A percentile compares a stretch with the other conserved stretches of the same genome.
phyloP scores from a whole-genome alignment of 2,329 filamentous ascomycete species.

The Xylaria sp. region DNA sequence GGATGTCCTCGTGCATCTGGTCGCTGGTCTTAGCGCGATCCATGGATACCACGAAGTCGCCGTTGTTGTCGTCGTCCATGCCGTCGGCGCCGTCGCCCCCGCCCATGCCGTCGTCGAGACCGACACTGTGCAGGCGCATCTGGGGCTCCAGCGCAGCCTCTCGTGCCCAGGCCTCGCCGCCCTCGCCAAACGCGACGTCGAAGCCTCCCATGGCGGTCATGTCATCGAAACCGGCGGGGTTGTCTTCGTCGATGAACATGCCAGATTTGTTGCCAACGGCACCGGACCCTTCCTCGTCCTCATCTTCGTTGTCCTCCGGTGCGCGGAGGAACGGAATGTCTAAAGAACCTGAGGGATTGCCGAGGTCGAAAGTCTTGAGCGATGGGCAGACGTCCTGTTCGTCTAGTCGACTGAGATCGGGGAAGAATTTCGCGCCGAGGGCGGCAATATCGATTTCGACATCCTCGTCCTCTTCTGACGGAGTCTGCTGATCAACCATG shows the following conservation, averaged over 20 bases:
- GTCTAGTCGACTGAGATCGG: constrained; percentile 75
- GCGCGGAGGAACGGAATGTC: constrained; percentile 93
- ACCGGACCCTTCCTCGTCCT: constrained; percentile 55
- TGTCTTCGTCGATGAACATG: constrained; percentile 85
- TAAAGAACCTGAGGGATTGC: constrained; percentile 79
- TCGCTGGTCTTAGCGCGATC: constrained; percentile 68
- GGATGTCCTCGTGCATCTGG: constrained; percentile 83
- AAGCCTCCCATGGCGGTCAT: constrained; percentile 74
- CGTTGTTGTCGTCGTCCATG: constrained; percentile 65
- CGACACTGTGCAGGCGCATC: constrained; percentile 74
- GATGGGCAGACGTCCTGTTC: constrained; percentile 93
- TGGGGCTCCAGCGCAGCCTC: constrained; percentile 87
- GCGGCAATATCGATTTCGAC: constrained; percentile 78
- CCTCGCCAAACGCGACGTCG: constrained; percentile 87
- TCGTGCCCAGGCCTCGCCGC: constrained; percentile 92
- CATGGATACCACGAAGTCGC: constrained; percentile 80
- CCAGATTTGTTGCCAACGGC: constrained; percentile 71
- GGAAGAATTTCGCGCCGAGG: constrained; percentile 82
- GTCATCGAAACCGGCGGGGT: constrained; percentile 78
- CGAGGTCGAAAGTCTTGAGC: constrained; percentile 89
- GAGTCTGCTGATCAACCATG: constrained; percentile 46
- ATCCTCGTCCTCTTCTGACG: constrained; percentile 55
- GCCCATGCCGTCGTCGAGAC: constrained; percentile 56
- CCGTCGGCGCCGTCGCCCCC: constrained; percentile 57
- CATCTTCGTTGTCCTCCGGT: constrained; percentile 72